These are phyloP conservation scores for Metarhizium robertsii DNA, from an alignment of 2,329 filamentous ascomycete genomes.

Conservation along the genomic window DNA sequence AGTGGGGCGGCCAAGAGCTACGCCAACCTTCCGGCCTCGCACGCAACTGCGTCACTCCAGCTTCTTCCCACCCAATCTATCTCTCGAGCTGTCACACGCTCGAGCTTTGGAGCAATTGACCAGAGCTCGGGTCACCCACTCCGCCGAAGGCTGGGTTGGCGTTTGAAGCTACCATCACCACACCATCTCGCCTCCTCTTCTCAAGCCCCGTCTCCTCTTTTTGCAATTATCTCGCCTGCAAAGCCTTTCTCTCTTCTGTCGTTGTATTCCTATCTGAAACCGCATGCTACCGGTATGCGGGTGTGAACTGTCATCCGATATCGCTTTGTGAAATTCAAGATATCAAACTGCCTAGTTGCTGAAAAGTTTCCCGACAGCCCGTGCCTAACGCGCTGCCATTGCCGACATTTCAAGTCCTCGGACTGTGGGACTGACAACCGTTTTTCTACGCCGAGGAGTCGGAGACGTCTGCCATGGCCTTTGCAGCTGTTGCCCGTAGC, in stretches of 20 bases:
- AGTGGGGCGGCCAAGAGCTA: conserved; percentile 2
- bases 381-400: background rate
- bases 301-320: background rate
- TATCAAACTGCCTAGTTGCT: background rate
- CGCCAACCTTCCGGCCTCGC: background rate
- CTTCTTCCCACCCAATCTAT: background rate
- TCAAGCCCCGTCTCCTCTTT: conserved; percentile 1
- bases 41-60: background rate
- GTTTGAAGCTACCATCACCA: conserved; percentile 3
- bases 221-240: background rate
- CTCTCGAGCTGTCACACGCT: background rate
- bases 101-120: background rate
- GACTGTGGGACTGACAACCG: background rate
- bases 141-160: background rate
- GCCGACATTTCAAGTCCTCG: background rate
- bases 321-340: background rate
- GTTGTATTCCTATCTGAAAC: background rate
- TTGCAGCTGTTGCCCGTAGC: conserved; percentile 32
- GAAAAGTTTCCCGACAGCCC: background rate
- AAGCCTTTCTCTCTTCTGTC: background rate
- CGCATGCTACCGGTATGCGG: background rate
- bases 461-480: conserved; percentile 28
- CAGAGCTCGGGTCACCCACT: background rate
- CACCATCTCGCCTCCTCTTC: conserved; percentile 2
- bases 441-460: background rate